Conservation (phyloP, 2,329 filamentous ascomycete species). For the Stachybotrys chartarum region DNA sequence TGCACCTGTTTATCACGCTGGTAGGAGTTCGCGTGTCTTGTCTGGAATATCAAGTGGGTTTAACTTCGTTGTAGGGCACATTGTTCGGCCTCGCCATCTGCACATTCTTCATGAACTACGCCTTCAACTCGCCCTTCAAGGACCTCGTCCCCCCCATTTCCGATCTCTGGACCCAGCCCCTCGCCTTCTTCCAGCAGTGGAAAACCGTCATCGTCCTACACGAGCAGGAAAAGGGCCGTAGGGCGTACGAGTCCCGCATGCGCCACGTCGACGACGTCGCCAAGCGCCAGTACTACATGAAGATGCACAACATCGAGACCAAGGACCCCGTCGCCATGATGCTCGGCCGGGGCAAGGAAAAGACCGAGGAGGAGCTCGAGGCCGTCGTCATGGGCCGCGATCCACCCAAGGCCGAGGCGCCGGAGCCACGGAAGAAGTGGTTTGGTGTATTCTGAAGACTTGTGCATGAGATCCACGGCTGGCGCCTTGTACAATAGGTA, state of each 20-base stretch:
- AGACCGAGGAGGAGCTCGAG: constrained; percentile 28
- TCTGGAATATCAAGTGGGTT: background rate
- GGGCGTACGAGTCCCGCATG: constrained; percentile 65
- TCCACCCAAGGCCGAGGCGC: constrained; percentile 16
- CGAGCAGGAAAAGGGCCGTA: constrained; percentile 60
- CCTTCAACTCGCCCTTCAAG: constrained; percentile 68
- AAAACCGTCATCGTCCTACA: constrained; percentile 71
- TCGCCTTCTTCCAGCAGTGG: constrained; percentile 57
- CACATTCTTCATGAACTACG: constrained; percentile 74
- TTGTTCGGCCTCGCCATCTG: constrained; percentile 61
- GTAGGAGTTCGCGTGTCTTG: constrained; percentile 37
- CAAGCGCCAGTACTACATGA: constrained; percentile 79
- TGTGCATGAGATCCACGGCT: background rate
- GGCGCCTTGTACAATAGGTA: constrained; percentile 1
- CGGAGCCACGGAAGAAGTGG: constrained; percentile 62
- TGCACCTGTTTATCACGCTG: constrained; percentile 80
- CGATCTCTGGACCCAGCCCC: constrained; percentile 62
- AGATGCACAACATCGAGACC: constrained; percentile 74
- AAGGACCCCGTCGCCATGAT: constrained; percentile 45
- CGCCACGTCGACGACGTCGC: constrained; percentile 75
- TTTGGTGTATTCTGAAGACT: constrained; percentile 68
- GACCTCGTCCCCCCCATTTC: constrained; percentile 69
- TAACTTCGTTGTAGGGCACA: constrained; percentile 43
- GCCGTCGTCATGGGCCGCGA: constrained; percentile 27
- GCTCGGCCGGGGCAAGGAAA: constrained; percentile 27